A percentile compares a stretch with the other conserved stretches of the same genome.
Conservation (phyloP, 1,284 basidiomycete genomes). For the Paramarasmius palmivorus region DNA sequence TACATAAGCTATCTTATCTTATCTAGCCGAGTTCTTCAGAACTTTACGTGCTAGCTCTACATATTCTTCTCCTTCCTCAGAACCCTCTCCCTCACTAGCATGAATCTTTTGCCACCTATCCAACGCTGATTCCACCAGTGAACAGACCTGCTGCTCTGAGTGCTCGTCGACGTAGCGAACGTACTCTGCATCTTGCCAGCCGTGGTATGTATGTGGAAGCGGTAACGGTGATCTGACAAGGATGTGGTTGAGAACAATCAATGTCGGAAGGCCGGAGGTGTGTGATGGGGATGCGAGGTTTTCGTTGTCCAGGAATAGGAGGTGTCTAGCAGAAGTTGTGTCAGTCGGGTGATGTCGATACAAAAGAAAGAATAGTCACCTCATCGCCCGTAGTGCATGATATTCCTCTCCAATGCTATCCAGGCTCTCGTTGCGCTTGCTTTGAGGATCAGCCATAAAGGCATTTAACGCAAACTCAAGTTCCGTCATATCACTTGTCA, state of each 20-base stretch:
- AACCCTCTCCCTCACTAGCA: slow-evolving; percentile 49
- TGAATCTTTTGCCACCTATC: slow-evolving; percentile 72
- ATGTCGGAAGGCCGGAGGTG: slow-evolving; percentile 74
- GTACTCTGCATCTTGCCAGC: slow-evolving; percentile 93
- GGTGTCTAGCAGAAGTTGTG: slow-evolving; percentile 50
- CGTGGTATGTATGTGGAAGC: slow-evolving; percentile 84
- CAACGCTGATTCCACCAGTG: slow-evolving; percentile 70
- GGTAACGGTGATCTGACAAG: slow-evolving; percentile 86
- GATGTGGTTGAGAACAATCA: slow-evolving; percentile 89
- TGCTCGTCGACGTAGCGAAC: slow-evolving; percentile 86
- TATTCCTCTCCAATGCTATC: slow-evolving; percentile 82
- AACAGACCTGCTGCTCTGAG: slow-evolving; percentile 67
- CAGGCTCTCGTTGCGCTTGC: slow-evolving; percentile 62
- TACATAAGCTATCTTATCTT: neutral
- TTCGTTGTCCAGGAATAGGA: slow-evolving; percentile 84
- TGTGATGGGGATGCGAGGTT: slow-evolving; percentile 63
- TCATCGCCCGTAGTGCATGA: slow-evolving; percentile 74
- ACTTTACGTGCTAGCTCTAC: slow-evolving; percentile 64
- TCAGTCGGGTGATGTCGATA: neutral
- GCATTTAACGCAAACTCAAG: slow-evolving; percentile 88
- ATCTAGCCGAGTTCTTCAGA: slow-evolving; percentile 31
- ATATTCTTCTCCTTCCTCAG: slow-evolving; percentile 52
- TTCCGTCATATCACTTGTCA: slow-evolving; percentile 94
- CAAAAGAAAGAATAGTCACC: slow-evolving; percentile 41
- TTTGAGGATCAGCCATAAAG: slow-evolving; percentile 65